phyloP scores from a whole-genome alignment of 768 basidiomycete species.

The Mycena sanguinolenta region DNA sequence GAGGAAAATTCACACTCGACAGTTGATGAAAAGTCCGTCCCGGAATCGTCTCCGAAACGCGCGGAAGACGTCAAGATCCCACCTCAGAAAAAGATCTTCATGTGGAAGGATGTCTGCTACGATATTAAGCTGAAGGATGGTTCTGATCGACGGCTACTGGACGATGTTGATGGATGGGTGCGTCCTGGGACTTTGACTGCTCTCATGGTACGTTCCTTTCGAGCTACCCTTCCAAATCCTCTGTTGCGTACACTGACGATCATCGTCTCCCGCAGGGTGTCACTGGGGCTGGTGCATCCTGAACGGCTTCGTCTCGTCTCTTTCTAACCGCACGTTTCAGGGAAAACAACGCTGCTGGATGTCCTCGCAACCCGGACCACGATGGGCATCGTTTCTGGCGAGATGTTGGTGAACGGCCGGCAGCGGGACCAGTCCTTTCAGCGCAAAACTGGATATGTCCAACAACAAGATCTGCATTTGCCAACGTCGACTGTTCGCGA shows the following conservation, averaged over 20 bases:
- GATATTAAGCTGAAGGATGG: slow-evolving; percentile 47
- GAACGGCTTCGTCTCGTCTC: too few species aligned
- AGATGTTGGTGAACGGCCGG: slow-evolving; percentile 57
- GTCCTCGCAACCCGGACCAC: slow-evolving; percentile 62
- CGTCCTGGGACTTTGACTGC: slow-evolving; percentile 65
- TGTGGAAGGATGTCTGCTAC: slow-evolving; percentile 61
- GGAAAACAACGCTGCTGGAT: slow-evolving; percentile 57
- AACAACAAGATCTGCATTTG: slow-evolving; percentile 63
- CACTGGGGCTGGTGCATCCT: slow-evolving; percentile 26
- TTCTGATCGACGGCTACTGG: slow-evolving; percentile 47
- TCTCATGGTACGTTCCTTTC: slow-evolving; percentile 56
- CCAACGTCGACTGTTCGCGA: slow-evolving; percentile 66
- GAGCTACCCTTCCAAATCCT: too few species aligned
- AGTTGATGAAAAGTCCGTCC: slow-evolving; percentile 35
- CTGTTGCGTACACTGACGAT: background rate
- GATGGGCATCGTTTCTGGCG: slow-evolving; percentile 61
- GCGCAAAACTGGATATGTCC: slow-evolving; percentile 62
- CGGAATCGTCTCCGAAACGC: slow-evolving; percentile 32
- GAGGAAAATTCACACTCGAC: slow-evolving; percentile 53
- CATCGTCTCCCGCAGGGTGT: slow-evolving; percentile 11
- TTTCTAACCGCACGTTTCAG: slow-evolving; percentile 24
- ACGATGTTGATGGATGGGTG: slow-evolving; percentile 63
- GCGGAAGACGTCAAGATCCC: slow-evolving; percentile 32
- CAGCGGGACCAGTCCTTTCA: slow-evolving; percentile 52
- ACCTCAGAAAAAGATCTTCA: slow-evolving; percentile 52